These are phyloP conservation scores for Rhizophagus clarus DNA, from an alignment of 192 early-diverging fungal genomes.

Conservation along the genomic window DNA sequence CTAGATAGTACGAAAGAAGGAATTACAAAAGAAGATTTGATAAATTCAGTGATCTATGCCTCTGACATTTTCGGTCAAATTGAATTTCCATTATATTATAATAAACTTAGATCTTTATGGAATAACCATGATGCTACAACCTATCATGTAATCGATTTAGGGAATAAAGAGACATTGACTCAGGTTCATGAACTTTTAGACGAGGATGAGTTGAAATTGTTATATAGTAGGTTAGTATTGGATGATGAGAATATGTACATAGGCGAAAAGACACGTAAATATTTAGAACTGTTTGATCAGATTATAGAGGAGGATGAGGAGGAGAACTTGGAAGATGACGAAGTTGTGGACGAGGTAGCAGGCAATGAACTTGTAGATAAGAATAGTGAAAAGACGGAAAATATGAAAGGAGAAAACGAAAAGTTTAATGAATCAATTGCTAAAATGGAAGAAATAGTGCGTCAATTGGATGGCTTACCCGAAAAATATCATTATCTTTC, in stretches of 20 bases:
- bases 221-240: neutral
- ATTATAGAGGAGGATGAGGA: neutral
- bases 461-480: neutral
- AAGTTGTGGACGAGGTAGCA: no score
- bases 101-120: neutral
- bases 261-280: neutral
- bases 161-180: no score
- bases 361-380: neutral
- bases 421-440: neutral
- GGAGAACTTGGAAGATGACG: no score
- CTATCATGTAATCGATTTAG: no score
- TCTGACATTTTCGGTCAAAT: neutral
- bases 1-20: neutral
- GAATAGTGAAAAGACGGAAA: neutral
- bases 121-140: no score
- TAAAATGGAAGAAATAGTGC: neutral
- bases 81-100: constrained; percentile 6
- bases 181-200: neutral
- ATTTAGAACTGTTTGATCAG: constrained; percentile 9
- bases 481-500: constrained; percentile 6
- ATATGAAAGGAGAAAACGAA: neutral
- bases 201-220: constrained; percentile 6
- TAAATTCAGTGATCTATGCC: constrained; percentile 1
- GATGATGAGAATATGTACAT: neutral
- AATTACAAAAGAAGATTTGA: neutral